These are phyloP conservation scores for Sindora glabra DNA, from an alignment of 306 rosid genomes.

Conservation along the genomic window DNA sequence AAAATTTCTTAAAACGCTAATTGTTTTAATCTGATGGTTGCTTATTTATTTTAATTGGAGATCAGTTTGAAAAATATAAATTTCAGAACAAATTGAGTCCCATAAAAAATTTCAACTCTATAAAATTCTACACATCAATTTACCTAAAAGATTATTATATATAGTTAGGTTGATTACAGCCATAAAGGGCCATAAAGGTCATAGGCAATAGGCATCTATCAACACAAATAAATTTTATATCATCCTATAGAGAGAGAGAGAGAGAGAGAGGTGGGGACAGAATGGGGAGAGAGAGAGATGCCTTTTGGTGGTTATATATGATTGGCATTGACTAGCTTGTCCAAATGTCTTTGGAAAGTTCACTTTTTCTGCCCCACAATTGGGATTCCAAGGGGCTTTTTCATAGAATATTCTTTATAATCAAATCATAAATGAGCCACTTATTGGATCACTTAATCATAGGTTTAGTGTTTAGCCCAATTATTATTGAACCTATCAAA, in stretches of 20 bases:
- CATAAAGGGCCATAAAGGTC: not conserved
- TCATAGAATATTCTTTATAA: too few species aligned
- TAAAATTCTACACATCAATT: too few species aligned
- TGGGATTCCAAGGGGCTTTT: slow-evolving; percentile 45
- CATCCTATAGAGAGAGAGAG: slow-evolving; percentile 8
- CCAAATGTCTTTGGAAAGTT: slow-evolving; percentile 83
- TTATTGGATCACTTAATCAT: too few species aligned
- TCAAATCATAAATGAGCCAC: too few species aligned
- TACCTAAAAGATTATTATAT: not conserved
- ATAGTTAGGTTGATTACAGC: not conserved
- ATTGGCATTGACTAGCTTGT: slow-evolving; percentile 92
- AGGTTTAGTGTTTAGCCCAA: too few species aligned
- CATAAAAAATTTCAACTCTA: not conserved
- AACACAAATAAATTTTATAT: not conserved
- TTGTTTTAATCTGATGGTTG: too few species aligned
- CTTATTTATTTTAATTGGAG: not conserved
- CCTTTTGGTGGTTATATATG: slow-evolving; percentile 57
- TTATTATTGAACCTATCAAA: too few species aligned
- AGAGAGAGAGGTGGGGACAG: slow-evolving; percentile 2
- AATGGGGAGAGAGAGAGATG: slow-evolving; percentile 17
- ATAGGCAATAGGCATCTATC: not conserved
- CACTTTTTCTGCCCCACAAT: slow-evolving; percentile 39
- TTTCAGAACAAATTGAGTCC: not conserved
- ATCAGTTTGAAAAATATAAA: not conserved
- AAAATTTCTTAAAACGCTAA: too few species aligned